Conservation (phyloP, 1,284 basidiomycete species). For the Ceratobasidium sp. region DNA sequence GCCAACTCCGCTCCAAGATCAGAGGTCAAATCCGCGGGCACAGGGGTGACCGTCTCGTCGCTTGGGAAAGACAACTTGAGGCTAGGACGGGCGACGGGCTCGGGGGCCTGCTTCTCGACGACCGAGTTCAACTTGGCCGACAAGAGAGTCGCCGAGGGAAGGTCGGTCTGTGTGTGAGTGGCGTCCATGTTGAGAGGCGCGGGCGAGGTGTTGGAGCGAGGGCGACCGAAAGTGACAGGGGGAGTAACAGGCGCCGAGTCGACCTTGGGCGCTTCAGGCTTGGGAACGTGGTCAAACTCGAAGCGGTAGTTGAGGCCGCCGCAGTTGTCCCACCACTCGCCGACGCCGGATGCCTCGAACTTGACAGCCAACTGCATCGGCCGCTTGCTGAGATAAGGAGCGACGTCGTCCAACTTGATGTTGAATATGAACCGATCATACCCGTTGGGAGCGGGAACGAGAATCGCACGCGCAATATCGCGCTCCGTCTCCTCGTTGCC, state of each 20-base stretch:
- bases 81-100: background rate
- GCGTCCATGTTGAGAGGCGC: conserved; percentile 22
- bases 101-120: conserved; percentile 4
- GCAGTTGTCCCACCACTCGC: conserved; percentile 62
- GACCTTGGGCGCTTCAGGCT: conserved; percentile 1
- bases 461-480: conserved; percentile 27
- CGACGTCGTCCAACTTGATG: conserved; percentile 81
- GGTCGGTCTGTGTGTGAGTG: conserved; percentile 19
- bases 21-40: background rate
- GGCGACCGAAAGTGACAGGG: conserved; percentile 13
- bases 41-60: conserved; percentile 28
- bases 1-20: conserved; percentile 25
- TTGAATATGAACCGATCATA: conserved; percentile 60
- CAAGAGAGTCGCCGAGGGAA: conserved; percentile 19
- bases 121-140: conserved; percentile 25
- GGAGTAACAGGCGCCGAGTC: background rate
- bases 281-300: conserved; percentile 51
- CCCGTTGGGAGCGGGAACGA: conserved; percentile 24
- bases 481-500: conserved; percentile 33
- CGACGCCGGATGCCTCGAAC: conserved; percentile 59
- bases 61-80: conserved; percentile 36
- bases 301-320: conserved; percentile 57
- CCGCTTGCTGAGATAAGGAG: conserved; percentile 68
- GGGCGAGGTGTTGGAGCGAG: conserved; percentile 35
- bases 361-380: conserved; percentile 75